Percentiles rank a stretch among this genome's conserved stretches.
These are phyloP conservation scores for Phyllachora maydis DNA, from an alignment of 2,329 filamentous ascomycete species.

Conservation along the genomic window DNA sequence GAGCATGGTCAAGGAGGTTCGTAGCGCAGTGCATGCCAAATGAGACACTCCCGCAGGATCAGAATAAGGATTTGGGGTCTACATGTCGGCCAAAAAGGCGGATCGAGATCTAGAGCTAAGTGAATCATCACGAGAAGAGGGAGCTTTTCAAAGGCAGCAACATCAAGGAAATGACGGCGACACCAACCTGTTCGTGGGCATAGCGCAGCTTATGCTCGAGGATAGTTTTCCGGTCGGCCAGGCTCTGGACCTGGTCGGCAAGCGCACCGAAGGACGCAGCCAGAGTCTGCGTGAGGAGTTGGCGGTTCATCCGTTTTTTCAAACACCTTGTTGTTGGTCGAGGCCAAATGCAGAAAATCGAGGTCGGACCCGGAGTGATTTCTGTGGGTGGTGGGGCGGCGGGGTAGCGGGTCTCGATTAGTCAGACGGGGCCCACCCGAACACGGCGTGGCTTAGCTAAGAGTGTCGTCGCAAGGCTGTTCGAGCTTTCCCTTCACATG, in stretches of 20 bases:
- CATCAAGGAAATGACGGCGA: slow-evolving; percentile 3
- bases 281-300: slow-evolving; percentile 30
- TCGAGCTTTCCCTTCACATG: too few relatives aligned
- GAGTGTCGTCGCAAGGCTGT: too few relatives aligned
- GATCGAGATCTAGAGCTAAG: slow-evolving; percentile 79
- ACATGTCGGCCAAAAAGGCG: slow-evolving; percentile 6
- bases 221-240: slow-evolving; percentile 42
- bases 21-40: background rate
- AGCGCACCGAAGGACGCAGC: slow-evolving; percentile 43
- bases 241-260: slow-evolving; percentile 41
- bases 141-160: slow-evolving; percentile 1
- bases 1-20: slow-evolving; percentile 2
- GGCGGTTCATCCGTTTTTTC: slow-evolving; percentile 21
- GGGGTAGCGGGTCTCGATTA: background rate
- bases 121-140: slow-evolving; percentile 16
- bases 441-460: background rate
- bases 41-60: too few relatives aligned
- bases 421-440: background rate
- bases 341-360: slow-evolving; percentile 5
- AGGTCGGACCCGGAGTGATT: slow-evolving; percentile 1
- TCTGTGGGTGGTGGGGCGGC: background rate
- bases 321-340: too few relatives aligned
- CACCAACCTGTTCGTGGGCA: slow-evolving; percentile 41
- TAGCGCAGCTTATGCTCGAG: slow-evolving; percentile 46
- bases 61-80: slow-evolving; percentile 6